phyloP scores from a whole-genome alignment of 257 asterid species.

The Coffea canephora region DNA sequence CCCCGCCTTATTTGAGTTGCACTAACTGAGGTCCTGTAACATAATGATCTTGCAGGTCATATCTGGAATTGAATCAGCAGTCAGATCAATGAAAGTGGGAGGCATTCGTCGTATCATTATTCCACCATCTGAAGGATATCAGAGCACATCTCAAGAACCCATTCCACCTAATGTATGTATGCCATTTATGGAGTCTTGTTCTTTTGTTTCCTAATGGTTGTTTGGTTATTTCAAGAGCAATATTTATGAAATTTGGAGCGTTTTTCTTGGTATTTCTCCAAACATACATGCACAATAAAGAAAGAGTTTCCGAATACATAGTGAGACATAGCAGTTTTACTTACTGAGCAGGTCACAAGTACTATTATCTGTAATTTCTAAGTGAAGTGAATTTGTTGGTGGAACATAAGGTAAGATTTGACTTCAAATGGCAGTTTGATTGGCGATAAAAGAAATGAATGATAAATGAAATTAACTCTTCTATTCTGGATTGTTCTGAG shows the following conservation, averaged over 20 bases:
- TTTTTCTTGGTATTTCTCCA: background rate
- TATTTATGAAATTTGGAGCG: background rate
- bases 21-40: too few relatives aligned
- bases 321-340: background rate
- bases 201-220: background rate
- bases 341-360: background rate
- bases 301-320: background rate
- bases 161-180: conserved; percentile 78
- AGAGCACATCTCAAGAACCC: conserved; percentile 72
- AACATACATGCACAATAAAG: background rate
- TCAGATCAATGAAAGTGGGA: conserved; percentile 83
- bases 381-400: background rate
- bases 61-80: conserved; percentile 74
- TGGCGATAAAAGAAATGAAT: background rate
- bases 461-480: background rate
- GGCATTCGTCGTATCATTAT: conserved; percentile 74
- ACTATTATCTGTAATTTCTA: too few relatives aligned
- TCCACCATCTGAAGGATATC: conserved; percentile 89
- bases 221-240: background rate
- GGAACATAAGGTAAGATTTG: background rate
- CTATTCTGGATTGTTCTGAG: background rate
- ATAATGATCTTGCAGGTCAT: conserved; percentile 49
- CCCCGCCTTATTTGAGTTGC: too few relatives aligned
- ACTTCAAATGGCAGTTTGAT: background rate
- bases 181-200: background rate